A percentile compares a stretch with the other conserved stretches of the same genome.
These are phyloP conservation scores for Suillus fuscotomentosus DNA, from an alignment of 768 basidiomycete genomes.

Conservation along the genomic window DNA sequence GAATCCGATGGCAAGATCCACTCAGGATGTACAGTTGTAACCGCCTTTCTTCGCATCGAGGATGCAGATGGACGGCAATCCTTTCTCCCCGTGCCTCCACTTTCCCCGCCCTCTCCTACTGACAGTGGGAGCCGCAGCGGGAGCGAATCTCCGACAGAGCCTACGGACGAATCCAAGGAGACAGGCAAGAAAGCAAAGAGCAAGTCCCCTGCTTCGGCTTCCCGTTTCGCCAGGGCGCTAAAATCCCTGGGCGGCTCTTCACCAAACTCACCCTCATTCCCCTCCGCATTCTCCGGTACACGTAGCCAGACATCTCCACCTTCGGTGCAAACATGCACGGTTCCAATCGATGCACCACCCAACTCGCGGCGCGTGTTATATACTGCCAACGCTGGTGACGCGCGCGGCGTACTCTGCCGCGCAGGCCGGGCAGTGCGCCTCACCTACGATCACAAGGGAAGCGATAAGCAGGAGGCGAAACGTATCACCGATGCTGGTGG, in stretches of 20 bases:
- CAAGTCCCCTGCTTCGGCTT: conserved; percentile 38
- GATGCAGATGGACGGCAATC: conserved; percentile 72
- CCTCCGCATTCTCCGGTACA: not conserved
- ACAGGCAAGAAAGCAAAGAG: conserved; percentile 45
- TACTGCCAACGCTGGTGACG: conserved; percentile 96
- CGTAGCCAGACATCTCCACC: conserved; percentile 20
- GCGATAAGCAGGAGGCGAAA: conserved; percentile 96
- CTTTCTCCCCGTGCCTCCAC: conserved; percentile 45
- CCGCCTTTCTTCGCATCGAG: conserved; percentile 92
- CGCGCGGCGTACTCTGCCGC: conserved; percentile 89
- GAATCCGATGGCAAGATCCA: conserved; percentile 91
- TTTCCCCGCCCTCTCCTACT: conserved; percentile 32
- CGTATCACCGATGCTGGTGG: conserved; percentile 97
- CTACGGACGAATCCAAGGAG: conserved; percentile 31
- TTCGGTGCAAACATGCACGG: conserved; percentile 35
- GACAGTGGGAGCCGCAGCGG: conserved; percentile 30
- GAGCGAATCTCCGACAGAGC: conserved; percentile 38
- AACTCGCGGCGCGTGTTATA: conserved; percentile 78
- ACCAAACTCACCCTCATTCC: conserved; percentile 11
- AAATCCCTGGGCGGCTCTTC: conserved; percentile 40
- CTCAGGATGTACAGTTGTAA: conserved; percentile 96
- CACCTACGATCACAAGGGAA: conserved; percentile 98
- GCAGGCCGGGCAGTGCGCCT: conserved; percentile 87
- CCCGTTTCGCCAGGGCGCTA: conserved; percentile 55
- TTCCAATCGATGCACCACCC: conserved; percentile 43